Evolutionary conservation across 2,329 filamentous ascomycete species (phyloP), one percentile per base, ranked within the genome.

Genomic region (Pleoardoris graminearum): DNA sequence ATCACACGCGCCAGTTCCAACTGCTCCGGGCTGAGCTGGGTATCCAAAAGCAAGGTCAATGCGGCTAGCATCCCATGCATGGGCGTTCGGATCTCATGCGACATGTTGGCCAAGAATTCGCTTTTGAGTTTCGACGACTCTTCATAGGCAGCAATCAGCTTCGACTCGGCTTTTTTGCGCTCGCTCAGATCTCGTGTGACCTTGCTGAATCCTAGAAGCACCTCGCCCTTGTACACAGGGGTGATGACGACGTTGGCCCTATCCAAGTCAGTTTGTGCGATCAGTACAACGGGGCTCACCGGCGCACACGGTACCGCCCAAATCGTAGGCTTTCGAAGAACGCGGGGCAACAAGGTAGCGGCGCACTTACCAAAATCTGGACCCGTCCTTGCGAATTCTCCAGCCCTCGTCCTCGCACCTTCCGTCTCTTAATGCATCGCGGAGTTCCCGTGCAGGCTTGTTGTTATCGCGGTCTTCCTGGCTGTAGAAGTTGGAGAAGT

Each of bases 91-190:
- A 86, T 83, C 65, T 86, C 84, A 60, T 87, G 84, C 43, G 78
- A 82, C 80, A 86, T 86, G 62, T 86, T 85, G 46, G 82, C 82
- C 22, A 85, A 67, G 56, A 86, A 86, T 25, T 84, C 82, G 4
- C 79, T 82, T 66, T 86, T 86, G 52, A 86, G 68, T 58, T 81
- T 81, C n/a, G 82, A 80, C n/a, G 82, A 80, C 66, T 86, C 83
- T 61, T 86, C 83, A 57, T 82, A 85, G 2, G 82, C 82, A 10
- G 78, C 70, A 37, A 85, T 81, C 16, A 85, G 68, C 3, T 78
- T 78, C n/a, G 77, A 69, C 62, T 85, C 82, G 11, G 79, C 77
- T 37, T 78, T 79, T 50, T 80, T 80, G 22, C 81, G 75, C 59
- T 84, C 82, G 0, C 80, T 83, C 57, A 85, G 60, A 57, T 85